Percentiles rank a stretch among this genome's conserved stretches.
phyloP scores from a whole-genome alignment of 2,329 filamentous ascomycete species.

The Fusarium lyarnte region DNA sequence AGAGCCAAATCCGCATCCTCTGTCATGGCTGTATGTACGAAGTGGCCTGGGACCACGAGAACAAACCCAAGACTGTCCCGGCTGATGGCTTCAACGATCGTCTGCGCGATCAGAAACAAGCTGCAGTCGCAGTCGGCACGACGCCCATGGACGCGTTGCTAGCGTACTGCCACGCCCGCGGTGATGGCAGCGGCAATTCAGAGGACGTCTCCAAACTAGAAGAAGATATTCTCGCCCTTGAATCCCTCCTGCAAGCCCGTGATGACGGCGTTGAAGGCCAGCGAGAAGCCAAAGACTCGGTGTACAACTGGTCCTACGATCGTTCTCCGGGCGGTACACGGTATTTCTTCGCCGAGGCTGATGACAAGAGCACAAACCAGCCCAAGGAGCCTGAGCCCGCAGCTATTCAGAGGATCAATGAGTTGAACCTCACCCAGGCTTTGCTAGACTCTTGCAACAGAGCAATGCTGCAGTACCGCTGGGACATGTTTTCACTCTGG shows the following conservation, averaged over 20 bases:
- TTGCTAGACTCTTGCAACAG: slow-evolving; percentile 36
- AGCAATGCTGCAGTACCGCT: slow-evolving; percentile 41
- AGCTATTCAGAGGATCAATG: background rate
- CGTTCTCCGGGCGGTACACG: slow-evolving; percentile 40
- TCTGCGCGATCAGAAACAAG: slow-evolving; percentile 34
- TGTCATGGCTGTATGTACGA: slow-evolving; percentile 53
- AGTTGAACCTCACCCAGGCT: slow-evolving; percentile 38
- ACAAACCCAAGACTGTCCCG: slow-evolving; percentile 43
- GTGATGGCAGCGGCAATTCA: slow-evolving; percentile 21
- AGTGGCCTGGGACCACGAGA: slow-evolving; percentile 47
- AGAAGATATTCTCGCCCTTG: slow-evolving; percentile 42
- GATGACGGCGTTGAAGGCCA: slow-evolving; percentile 49
- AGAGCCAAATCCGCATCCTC: slow-evolving; percentile 31
- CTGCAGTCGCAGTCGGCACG: slow-evolving; percentile 48
- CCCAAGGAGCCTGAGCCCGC: background rate
- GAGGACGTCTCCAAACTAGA: slow-evolving; percentile 35
- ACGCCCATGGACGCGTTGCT: slow-evolving; percentile 53
- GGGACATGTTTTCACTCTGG: slow-evolving; percentile 55
- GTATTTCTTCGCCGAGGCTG: slow-evolving; percentile 39
- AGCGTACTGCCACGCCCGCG: slow-evolving; percentile 45
- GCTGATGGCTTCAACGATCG: slow-evolving; percentile 42
- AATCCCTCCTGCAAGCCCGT: slow-evolving; percentile 41
- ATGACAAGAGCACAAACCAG: slow-evolving; percentile 4
- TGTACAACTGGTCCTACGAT: slow-evolving; percentile 47
- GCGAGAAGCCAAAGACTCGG: slow-evolving; percentile 42